Conservation (phyloP, 2,329 filamentous ascomycete species). For the Rhinocladiella mackenziei region DNA sequence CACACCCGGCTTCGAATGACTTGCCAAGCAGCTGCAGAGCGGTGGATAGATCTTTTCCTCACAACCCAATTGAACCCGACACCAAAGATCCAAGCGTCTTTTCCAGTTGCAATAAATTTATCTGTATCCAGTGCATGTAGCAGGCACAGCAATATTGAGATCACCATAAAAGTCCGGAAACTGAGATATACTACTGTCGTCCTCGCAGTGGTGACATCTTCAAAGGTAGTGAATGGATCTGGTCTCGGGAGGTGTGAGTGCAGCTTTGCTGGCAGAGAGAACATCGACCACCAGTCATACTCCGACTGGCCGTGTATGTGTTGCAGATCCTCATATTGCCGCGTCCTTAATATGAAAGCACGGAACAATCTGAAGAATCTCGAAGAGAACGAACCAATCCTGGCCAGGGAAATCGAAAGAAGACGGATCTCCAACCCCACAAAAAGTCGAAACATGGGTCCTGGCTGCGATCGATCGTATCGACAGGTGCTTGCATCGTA, state of each 20-base stretch:
- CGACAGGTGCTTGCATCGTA: slow-evolving; percentile 2
- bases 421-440: slow-evolving; percentile 10
- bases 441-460: slow-evolving; percentile 12
- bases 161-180: neutral
- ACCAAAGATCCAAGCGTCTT: slow-evolving; percentile 8
- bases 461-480: slow-evolving; percentile 11
- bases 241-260: slow-evolving; percentile 1
- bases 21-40: slow-evolving; percentile 10
- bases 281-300: slow-evolving; percentile 4
- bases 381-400: neutral
- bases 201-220: slow-evolving; percentile 5
- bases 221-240: neutral
- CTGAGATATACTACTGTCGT: slow-evolving; percentile 17
- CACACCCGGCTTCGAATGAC: slow-evolving; percentile 14
- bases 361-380: slow-evolving; percentile 5
- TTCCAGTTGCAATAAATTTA: slow-evolving; percentile 10
- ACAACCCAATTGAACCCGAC: slow-evolving; percentile 1
- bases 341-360: slow-evolving; percentile 3
- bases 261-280: neutral
- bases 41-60: slow-evolving; percentile 10
- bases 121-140: slow-evolving; percentile 12
- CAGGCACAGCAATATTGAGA: slow-evolving; percentile 2
- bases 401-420: neutral
- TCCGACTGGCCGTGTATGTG: slow-evolving; percentile 14
- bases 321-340: slow-evolving; percentile 1